Base-by-base conservation (phyloP, 331 rosid genomes). In the Prunus yedoensis region DNA sequence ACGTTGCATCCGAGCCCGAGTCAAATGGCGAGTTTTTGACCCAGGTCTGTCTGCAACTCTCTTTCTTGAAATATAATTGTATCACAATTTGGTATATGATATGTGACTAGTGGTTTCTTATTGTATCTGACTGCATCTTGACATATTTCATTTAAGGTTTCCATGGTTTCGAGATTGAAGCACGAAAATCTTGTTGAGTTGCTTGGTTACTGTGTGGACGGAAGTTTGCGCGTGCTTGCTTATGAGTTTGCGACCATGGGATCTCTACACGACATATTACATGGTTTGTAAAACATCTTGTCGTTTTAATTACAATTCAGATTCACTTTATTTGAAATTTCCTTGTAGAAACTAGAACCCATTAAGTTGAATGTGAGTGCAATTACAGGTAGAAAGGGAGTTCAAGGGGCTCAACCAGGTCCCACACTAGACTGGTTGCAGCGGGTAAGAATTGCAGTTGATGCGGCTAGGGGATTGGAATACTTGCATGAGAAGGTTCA, bases 221-320 rank as follows among this genome's bases (percentile, higher is more conserved):
- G 99, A 79, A 95, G 85, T 84, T 88, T 95, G 25, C 97, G 99
- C 17, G 91, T 92, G 35, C 96, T 95, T 77, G 97, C 99, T 4
- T 95, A 95, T 52, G 99, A 95, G 80, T 95, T 87, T 86, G 99
- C 99, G 50, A 95, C 99, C 82, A 92, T 95, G 99, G 99, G 99
- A 76, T 95, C 99, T 76, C 90, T 95, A 49, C 99, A 95, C 82
- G 99, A 95, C 78, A 91, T 95, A 80, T 84, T 95, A 86, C 99
- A 95, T 49, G 99, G 99, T 94, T 69, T 62, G 83, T 52, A 50
- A 53, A 74, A 47, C 84, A 74, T 78, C 49, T 68, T 68, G 38
- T 41, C 67, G 13, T 70, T 43, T 53, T 67, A 16, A 59, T 68
- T 68, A 21, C 28, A 57, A 50, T 78, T 71, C 54, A 73, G 43